These are phyloP conservation scores for Aureobasidium lini DNA, from an alignment of 2,329 filamentous ascomycete species.

Conservation along the genomic window DNA sequence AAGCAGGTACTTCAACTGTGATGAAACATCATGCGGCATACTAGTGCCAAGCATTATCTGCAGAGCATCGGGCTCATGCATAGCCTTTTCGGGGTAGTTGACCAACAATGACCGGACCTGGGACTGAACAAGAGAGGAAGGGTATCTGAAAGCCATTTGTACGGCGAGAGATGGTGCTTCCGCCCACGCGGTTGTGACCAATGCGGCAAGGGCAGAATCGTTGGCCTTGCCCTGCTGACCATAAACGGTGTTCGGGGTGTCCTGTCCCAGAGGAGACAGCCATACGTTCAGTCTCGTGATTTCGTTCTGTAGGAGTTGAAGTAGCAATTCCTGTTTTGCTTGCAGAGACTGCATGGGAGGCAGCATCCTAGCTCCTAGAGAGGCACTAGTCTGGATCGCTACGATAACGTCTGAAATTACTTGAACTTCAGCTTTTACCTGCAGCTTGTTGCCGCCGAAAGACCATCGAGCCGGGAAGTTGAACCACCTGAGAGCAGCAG, in stretches of 20 bases:
- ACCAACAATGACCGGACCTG: constrained; percentile 76
- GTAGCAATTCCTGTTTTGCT: constrained; percentile 75
- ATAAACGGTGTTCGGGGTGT: constrained; percentile 29
- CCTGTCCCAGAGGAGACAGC: constrained; percentile 70
- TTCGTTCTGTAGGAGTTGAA: constrained; percentile 76
- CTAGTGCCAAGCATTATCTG: constrained; percentile 70
- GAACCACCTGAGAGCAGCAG: constrained; percentile 86
- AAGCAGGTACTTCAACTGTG: constrained; percentile 85
- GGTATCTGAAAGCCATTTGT: constrained; percentile 72
- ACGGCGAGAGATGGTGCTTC: constrained; percentile 83
- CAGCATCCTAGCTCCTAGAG: constrained; percentile 44
- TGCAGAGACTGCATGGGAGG: constrained; percentile 59
- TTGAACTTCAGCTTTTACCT: constrained; percentile 86
- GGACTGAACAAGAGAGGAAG: constrained; percentile 60
- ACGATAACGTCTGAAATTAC: constrained; percentile 67
- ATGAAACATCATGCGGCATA: constrained; percentile 70
- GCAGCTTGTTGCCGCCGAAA: constrained; percentile 86
- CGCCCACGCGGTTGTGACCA: constrained; percentile 77
- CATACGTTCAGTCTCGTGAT: constrained; percentile 78
- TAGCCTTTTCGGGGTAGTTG: constrained; percentile 74
- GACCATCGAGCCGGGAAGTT: constrained; percentile 70
- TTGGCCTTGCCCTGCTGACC: constrained; percentile 17
- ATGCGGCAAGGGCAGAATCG: constrained; percentile 26
- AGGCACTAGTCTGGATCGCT: constrained; percentile 57
- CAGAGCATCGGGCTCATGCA: constrained; percentile 74